A percentile compares a stretch with the other conserved stretches of the same genome.
phyloP scores from a whole-genome alignment of 78 protist genomes.

The Chrysochromulina tobinii region DNA sequence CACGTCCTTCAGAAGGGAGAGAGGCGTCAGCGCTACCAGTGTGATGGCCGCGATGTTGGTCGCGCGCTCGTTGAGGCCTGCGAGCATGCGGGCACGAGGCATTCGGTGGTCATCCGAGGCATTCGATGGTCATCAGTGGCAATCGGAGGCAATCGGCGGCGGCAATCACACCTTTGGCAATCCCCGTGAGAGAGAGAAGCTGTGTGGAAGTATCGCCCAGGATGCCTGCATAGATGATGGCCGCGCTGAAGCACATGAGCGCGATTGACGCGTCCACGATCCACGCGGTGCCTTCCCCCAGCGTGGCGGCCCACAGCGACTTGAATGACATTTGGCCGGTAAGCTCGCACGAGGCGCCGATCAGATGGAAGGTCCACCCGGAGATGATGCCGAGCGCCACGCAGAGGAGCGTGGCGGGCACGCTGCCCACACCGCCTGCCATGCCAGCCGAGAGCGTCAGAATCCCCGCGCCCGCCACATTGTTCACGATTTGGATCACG shows the following conservation, averaged over 20 bases:
- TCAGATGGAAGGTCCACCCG: neutral
- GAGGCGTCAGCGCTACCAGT: neutral
- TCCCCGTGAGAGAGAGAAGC: neutral
- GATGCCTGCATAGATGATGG: slow-evolving; percentile 3
- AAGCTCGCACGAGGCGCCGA: neutral
- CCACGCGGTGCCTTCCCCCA: neutral
- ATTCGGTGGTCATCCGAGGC: too few species aligned
- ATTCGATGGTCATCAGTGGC: too few species aligned
- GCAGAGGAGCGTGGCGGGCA: neutral
- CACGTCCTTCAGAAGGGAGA: slow-evolving; percentile 6
- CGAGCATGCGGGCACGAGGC: too few species aligned
- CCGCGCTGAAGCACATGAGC: neutral
- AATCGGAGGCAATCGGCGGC: too few species aligned
- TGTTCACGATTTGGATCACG: neutral
- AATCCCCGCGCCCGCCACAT: slow-evolving; percentile 19
- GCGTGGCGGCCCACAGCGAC: neutral
- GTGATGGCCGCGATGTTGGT: neutral
- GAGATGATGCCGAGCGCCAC: neutral
- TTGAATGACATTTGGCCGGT: neutral
- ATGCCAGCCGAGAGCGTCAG: slow-evolving; percentile 10
- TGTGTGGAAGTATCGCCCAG: neutral
- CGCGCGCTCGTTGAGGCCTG: neutral
- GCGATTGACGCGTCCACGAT: neutral
- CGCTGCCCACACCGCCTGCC: neutral
- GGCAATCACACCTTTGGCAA: neutral